Conservation (phyloP, 371 early-diverging fungal genomes). For the Mortierella sp. region DNA sequence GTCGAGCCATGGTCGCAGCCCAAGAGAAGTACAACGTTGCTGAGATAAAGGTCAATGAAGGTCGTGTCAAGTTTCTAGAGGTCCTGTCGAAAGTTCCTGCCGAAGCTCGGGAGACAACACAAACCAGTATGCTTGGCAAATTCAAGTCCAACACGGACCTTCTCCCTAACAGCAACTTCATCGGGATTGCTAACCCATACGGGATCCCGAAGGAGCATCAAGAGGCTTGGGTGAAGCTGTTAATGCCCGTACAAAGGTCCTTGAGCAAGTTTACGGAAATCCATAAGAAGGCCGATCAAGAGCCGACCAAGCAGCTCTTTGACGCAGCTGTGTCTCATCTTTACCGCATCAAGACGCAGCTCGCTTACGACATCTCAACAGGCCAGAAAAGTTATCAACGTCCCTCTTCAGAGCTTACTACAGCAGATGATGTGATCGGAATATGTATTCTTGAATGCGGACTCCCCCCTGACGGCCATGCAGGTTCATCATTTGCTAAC, state of each 20-base stretch:
- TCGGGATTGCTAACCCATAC: neutral
- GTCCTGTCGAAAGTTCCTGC: too few relatives aligned
- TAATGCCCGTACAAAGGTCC: neutral
- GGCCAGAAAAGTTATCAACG: neutral
- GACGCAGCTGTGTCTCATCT: neutral
- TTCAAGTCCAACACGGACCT: neutral
- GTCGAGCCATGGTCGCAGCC: neutral
- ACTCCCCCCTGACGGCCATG: slow-evolving; percentile 2
- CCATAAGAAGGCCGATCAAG: neutral
- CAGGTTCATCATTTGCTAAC: neutral
- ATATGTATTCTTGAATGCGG: neutral
- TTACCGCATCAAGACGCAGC: neutral
- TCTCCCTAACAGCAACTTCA: neutral
- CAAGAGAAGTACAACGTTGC: neutral
- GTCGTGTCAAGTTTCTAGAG: too few relatives aligned
- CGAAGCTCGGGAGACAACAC: too few relatives aligned
- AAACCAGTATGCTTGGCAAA: neutral
- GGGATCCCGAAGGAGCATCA: neutral
- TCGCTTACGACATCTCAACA: neutral
- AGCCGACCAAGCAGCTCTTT: neutral
- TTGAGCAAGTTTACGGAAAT: neutral
- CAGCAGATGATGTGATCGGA: neutral
- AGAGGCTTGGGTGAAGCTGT: neutral
- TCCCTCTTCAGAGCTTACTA: neutral
- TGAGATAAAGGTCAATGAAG: too few relatives aligned